Percentiles rank a stretch among this genome's conserved stretches.
Conservation (phyloP, 73 alveolate species). For the Paramecium sonneborni region DNA sequence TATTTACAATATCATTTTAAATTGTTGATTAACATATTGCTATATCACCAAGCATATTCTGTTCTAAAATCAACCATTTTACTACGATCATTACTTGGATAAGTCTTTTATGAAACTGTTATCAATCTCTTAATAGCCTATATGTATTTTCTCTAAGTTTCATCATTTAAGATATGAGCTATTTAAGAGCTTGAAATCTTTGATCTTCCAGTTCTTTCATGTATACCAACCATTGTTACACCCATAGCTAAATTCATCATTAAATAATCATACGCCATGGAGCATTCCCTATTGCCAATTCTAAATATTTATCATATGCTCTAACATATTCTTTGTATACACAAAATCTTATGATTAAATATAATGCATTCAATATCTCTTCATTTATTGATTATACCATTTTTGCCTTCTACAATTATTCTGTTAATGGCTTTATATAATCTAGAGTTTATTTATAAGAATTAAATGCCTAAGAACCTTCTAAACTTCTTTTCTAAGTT, state of each 20-base stretch:
- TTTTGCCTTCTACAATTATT: conserved; percentile 74
- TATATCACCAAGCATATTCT: conserved; percentile 33
- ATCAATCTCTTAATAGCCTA: conserved; percentile 90
- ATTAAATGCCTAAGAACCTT: conserved; percentile 71
- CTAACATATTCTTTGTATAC: conserved; percentile 90
- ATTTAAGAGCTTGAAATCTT: conserved; percentile 88
- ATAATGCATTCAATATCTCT: conserved; percentile 91
- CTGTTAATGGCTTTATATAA: conserved; percentile 86
- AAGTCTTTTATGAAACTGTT: conserved; percentile 83
- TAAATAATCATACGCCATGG: conserved; percentile 87
- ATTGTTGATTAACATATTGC: neutral
- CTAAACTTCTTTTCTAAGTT: conserved; percentile 60
- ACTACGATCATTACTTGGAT: conserved; percentile 73
- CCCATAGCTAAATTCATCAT: conserved; percentile 88
- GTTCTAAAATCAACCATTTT: conserved; percentile 66
- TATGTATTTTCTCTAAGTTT: conserved; percentile 91
- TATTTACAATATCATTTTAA: neutral
- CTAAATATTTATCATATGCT: conserved; percentile 95
- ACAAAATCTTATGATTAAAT: conserved; percentile 86
- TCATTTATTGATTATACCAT: conserved; percentile 68
- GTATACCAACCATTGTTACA: conserved; percentile 98
- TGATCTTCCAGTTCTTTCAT: conserved; percentile 96
- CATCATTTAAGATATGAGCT: conserved; percentile 83
- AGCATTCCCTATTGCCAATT: conserved; percentile 97
- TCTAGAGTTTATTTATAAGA: conserved; percentile 80